These are phyloP conservation scores for Trapa bicornis DNA, from an alignment of 345 rosid genomes.

Conservation along the genomic window DNA sequence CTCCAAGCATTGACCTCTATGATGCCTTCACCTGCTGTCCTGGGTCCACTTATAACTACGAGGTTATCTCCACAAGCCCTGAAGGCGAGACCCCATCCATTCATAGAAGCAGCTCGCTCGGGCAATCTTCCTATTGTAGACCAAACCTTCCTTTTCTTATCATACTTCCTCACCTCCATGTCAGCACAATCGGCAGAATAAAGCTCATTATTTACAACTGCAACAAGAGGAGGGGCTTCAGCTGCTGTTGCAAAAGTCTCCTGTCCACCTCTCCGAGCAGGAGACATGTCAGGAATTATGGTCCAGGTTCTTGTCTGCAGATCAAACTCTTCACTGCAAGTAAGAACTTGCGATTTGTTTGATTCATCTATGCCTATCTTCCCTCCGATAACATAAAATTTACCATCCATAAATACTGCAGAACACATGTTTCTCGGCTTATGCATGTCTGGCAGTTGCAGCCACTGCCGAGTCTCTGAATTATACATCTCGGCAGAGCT, in stretches of 20 bases:
- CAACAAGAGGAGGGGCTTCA: slow-evolving; percentile 84
- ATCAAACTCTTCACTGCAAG: slow-evolving; percentile 81
- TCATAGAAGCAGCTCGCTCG: slow-evolving; percentile 68
- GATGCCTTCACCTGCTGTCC: slow-evolving; percentile 53
- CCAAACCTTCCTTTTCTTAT: slow-evolving; percentile 52
- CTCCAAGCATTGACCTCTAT: slow-evolving; percentile 83
- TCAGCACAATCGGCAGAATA: slow-evolving; percentile 70
- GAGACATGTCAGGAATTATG: slow-evolving; percentile 5
- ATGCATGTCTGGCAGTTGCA: slow-evolving; percentile 56
- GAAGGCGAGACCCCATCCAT: slow-evolving; percentile 95
- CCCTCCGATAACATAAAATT: slow-evolving; percentile 34
- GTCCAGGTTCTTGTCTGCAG: slow-evolving; percentile 60
- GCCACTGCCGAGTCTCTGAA: slow-evolving; percentile 63
- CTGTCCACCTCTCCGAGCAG: slow-evolving; percentile 36
- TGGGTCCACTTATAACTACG: slow-evolving; percentile 86
- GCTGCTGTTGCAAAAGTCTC: slow-evolving; percentile 43
- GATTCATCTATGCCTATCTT: slow-evolving; percentile 52
- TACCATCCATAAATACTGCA: slow-evolving; percentile 64
- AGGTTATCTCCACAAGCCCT: slow-evolving; percentile 81
- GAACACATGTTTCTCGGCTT: slow-evolving; percentile 88
- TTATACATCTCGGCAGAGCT: slow-evolving; percentile 75
- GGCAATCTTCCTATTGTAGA: slow-evolving; percentile 61
- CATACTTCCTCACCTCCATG: slow-evolving; percentile 23
- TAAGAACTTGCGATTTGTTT: slow-evolving; percentile 24
- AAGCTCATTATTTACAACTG: slow-evolving; percentile 67